phyloP scores from a whole-genome alignment of 2,329 filamentous ascomycete genomes.

The Basipetospora chlamydospora region DNA sequence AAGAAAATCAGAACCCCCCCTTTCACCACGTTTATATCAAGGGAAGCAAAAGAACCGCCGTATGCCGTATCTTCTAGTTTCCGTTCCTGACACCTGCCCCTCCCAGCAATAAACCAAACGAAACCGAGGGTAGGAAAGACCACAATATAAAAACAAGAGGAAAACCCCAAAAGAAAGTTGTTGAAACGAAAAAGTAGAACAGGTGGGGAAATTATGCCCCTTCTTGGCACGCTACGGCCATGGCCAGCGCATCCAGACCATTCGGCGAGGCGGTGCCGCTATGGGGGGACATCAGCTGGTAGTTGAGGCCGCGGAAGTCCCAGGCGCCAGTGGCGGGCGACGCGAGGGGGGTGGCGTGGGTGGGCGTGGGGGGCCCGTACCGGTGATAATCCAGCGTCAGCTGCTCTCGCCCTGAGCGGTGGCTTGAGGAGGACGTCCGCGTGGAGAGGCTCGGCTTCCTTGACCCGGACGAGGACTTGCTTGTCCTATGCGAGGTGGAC shows the following conservation, averaged over 20 bases:
- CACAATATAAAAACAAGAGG: background rate
- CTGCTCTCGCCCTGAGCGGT: conserved; percentile 5
- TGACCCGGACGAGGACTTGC: conserved; percentile 9
- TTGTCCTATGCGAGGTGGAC: conserved; percentile 19
- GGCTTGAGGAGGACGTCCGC: conserved; percentile 6
- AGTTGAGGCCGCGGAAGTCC: conserved; percentile 31
- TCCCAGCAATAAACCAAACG: conserved; percentile 4
- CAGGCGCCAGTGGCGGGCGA: conserved; percentile 24
- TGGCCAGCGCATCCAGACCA: conserved; percentile 38
- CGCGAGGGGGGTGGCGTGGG: conserved; percentile 17
- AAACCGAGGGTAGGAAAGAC: conserved; percentile 3
- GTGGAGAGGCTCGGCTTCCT: conserved; percentile 13
- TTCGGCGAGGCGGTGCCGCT: conserved; percentile 26
- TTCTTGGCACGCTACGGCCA: conserved; percentile 39
- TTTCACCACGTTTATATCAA: background rate
- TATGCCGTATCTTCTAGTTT: too few species aligned
- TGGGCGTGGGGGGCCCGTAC: conserved; percentile 20
- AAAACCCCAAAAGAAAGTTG: background rate
- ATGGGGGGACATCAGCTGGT: conserved; percentile 31
- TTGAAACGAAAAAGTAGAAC: background rate
- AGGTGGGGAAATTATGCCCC: conserved; percentile 10
- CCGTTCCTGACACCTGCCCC: too few species aligned
- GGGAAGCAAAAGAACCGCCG: too few species aligned
- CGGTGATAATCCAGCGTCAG: conserved; percentile 23
- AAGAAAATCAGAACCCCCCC: background rate